These are phyloP conservation scores for Phytophthora boehmeriae DNA, from an alignment of 352 stramenopile genomes.

Conservation along the genomic window DNA sequence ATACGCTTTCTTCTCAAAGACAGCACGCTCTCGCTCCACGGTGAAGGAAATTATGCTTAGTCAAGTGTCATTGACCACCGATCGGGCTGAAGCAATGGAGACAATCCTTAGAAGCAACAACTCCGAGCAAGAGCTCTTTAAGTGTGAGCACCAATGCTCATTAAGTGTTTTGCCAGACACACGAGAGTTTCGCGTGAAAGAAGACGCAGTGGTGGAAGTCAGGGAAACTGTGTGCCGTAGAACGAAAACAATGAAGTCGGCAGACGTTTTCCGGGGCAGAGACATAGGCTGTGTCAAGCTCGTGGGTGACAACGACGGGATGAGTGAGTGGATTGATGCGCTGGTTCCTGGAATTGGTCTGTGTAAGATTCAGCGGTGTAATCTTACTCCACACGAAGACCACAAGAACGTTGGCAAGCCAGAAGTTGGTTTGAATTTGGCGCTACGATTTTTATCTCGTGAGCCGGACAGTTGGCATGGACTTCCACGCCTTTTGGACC, in stretches of 20 bases:
- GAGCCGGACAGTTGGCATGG: background rate
- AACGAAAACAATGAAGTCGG: background rate
- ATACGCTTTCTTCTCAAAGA: slow-evolving; percentile 9
- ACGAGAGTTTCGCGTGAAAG: slow-evolving; percentile 2
- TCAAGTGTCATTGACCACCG: background rate
- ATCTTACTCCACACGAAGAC: too few relatives aligned
- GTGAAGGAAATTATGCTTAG: background rate
- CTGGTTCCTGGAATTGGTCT: slow-evolving; percentile 3
- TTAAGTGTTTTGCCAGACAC: background rate
- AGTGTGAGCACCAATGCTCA: background rate
- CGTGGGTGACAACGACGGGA: background rate
- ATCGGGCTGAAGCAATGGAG: background rate
- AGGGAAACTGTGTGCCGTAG: background rate
- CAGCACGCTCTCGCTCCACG: background rate
- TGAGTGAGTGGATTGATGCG: slow-evolving; percentile 5
- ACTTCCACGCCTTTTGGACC: background rate
- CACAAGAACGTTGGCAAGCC: too few relatives aligned
- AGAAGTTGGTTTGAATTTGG: background rate
- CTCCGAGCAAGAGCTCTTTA: background rate
- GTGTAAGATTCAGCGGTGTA: background rate
- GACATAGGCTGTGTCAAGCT: background rate
- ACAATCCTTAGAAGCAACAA: background rate
- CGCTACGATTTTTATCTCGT: background rate
- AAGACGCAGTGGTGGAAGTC: background rate
- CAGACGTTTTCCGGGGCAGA: slow-evolving; percentile 1